Evolutionary conservation across 2,329 filamentous ascomycete species (phyloP), one percentile per base, ranked within the genome.

Genomic region (Didymosphaeria variabile): DNA sequence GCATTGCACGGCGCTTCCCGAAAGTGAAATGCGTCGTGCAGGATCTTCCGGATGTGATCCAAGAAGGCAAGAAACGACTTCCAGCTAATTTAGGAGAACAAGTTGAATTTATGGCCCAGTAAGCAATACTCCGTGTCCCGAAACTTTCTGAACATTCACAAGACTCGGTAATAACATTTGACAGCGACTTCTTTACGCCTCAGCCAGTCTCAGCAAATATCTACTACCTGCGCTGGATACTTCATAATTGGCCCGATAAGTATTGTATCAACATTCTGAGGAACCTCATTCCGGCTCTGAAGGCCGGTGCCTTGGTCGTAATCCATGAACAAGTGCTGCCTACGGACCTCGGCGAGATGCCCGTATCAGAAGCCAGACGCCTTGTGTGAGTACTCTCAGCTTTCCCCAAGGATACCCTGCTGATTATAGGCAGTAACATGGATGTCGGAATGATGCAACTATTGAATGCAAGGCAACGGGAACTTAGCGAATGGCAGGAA

Each of bases 171-270:
- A 21, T 44, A 17, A n/a, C 17, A 38, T 9, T 46, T 36, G 15
- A 23, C 38, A 55, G 57, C 17, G 58, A 60, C 36, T 60, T 60
- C 58, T 56, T 60, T 36, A 60, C 44, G 19, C 40, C 32, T 1
- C 58, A 60, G 26, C 51, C 51, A 19, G 34, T 51, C 6, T n/a
- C n/a, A 26, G 49, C 50, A 49, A 50, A 54, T 21, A 34, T 59
- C 17, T 59, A 59, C 57, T 65, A 61, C 26, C 38, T 59, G 3
- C 40, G 40, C 40, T 44, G 13, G 40, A 76, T 77, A 46, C 69
- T 77, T 61, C 75, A 78, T 49, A 71, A 77, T 55, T 79, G 74
- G 74, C 63, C 68, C 29, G 76, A 79, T 61, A 73, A 72, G 50
- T 75, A 79, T 59, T 72, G 63, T 46, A 55, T 77, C 5, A 60